phyloP scores from a whole-genome alignment of 257 asterid species.

The Linaria vulgaris region DNA sequence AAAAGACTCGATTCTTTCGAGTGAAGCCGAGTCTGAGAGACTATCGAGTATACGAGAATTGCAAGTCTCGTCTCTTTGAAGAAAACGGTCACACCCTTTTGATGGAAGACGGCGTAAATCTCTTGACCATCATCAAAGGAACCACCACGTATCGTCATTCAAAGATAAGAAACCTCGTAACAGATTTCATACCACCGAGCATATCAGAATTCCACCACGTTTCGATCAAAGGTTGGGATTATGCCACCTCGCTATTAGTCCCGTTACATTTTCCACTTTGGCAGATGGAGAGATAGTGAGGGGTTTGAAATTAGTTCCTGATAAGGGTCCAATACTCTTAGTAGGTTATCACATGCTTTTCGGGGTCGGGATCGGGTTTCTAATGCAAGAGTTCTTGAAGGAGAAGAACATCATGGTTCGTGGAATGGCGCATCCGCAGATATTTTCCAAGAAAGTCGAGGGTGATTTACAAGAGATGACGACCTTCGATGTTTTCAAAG shows the following conservation, averaged over 20 bases:
- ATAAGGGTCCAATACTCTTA: slow-evolving; percentile 44
- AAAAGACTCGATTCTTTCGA: slow-evolving; percentile 45
- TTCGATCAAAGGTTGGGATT: slow-evolving; percentile 12
- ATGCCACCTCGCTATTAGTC: slow-evolving; percentile 28
- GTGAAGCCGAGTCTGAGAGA: slow-evolving; percentile 43
- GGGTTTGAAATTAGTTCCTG: slow-evolving; percentile 38
- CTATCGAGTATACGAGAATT: slow-evolving; percentile 29
- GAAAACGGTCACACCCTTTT: slow-evolving; percentile 45
- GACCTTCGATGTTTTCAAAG: slow-evolving; percentile 32
- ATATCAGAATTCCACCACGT: slow-evolving; percentile 44
- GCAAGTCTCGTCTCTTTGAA: slow-evolving; percentile 33
- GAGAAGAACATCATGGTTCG: slow-evolving; percentile 38
- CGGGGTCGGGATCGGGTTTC: slow-evolving; percentile 32
- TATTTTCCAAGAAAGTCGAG: slow-evolving; percentile 25
- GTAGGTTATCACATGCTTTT: slow-evolving; percentile 63
- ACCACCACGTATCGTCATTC: slow-evolving; percentile 59
- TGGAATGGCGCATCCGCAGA: slow-evolving; percentile 46
- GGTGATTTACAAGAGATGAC: slow-evolving; percentile 5
- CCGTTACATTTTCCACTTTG: slow-evolving; percentile 39
- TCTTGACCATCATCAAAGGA: slow-evolving; percentile 52
- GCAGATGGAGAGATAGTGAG: slow-evolving; percentile 39
- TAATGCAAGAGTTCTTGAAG: slow-evolving; percentile 38
- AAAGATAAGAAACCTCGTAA: slow-evolving; percentile 38
- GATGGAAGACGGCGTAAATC: slow-evolving; percentile 65
- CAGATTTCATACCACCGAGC: slow-evolving; percentile 77